These are phyloP conservation scores for Cladosporium sp. DNA, from an alignment of 2,329 filamentous ascomycete genomes.

Conservation along the genomic window DNA sequence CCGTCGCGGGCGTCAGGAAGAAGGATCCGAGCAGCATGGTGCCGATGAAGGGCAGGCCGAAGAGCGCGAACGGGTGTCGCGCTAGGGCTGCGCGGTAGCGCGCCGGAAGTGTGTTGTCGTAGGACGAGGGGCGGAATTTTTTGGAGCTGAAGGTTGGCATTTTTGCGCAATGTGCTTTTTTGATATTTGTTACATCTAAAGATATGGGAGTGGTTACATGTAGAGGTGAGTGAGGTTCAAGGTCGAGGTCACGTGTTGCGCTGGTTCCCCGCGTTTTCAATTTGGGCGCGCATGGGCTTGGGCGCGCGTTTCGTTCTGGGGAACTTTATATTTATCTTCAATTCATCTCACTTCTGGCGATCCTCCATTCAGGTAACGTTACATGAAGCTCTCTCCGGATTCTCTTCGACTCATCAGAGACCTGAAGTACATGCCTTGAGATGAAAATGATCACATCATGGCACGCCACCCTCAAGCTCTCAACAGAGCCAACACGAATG, in stretches of 20 bases:
- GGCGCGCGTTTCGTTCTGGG: background rate
- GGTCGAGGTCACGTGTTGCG: background rate
- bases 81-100: slow-evolving; percentile 72
- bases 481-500: slow-evolving; percentile 12
- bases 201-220: no score
- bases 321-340: no score
- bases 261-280: no score
- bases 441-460: slow-evolving; percentile 28
- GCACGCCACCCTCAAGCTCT: slow-evolving; percentile 30
- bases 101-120: slow-evolving; percentile 65
- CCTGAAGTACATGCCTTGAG: no score
- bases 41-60: slow-evolving; percentile 86
- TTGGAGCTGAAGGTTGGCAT: slow-evolving; percentile 35
- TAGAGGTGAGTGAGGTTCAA: no score
- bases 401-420: no score
- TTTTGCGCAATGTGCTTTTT: no score
- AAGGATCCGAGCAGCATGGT: slow-evolving; percentile 92
- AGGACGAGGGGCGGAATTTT: slow-evolving; percentile 60
- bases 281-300: no score
- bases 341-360: no score
- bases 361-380: no score
- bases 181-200: no score
- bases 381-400: no score
- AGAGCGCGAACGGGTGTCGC: slow-evolving; percentile 82
- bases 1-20: slow-evolving; percentile 88